Evolutionary conservation across 768 basidiomycete species (phyloP), one percentile per base, ranked within the genome.

Genomic region (Russula sp.): DNA sequence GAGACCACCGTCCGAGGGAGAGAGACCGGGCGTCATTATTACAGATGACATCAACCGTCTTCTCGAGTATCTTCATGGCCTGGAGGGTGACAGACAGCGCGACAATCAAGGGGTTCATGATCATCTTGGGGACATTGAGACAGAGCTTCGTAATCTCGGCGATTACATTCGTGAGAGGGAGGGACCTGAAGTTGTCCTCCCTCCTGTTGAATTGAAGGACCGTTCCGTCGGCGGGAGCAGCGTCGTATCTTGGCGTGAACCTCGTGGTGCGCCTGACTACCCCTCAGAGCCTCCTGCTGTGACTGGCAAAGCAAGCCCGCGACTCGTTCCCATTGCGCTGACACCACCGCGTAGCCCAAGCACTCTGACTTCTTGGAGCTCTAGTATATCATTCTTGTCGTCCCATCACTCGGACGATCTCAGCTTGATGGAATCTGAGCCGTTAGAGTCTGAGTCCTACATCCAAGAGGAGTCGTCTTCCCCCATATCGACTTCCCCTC

Each of bases 321-420:
- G 42, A n/a, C 51, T 27, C 8, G 34, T 74, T 31, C 72, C 77
- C 11, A 76, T 77, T 34, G 40, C 73, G 4, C 62, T 82, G 47
- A 71, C 81, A 2, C 80, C 82, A 3, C 75, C 78, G 16, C 42
- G 66, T 13, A 72, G 77, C 16, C 72, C 77, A 13, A 72, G 75
- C 4, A 79, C 83, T 3, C 74, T 77, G 4, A 75, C 73, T 40
- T 77, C 78, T 6, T 53, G 72, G 47, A 70, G 63, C 16, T 77
- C 76, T 11, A 68, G 66, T 6, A 66, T 70, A 60, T 83, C 82
- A 0, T 84, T 78, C 69, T 66, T 84, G 54, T 81, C 81, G 4
- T 83, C 82, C 18, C 87, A 88, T 64, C 86, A 91, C 65, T 92
- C 91, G 0, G 90, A 93, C 59, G 89, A 89, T 66, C 75, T 77